phyloP scores from a whole-genome alignment of 164 flowering plant species.

The Macadamia tetraphylla region DNA sequence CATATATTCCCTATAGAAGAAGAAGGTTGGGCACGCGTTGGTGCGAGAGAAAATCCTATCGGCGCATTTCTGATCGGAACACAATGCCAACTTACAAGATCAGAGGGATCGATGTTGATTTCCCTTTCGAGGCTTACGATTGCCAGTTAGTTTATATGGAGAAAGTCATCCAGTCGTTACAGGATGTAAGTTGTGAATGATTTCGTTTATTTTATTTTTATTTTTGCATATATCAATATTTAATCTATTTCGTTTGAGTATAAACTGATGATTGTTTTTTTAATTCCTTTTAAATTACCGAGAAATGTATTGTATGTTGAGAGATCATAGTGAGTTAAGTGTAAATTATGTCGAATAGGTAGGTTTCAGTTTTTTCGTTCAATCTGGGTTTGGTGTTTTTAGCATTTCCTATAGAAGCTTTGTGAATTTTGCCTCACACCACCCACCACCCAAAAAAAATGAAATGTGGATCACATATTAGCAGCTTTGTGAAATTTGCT shows the following conservation, averaged over 20 bases:
- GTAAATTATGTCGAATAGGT: no score
- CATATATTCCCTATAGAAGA: no score
- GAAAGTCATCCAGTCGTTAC: slow-evolving; percentile 83
- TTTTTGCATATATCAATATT: neutral
- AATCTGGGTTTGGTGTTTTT: no score
- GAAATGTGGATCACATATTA: no score
- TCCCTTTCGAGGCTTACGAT: slow-evolving; percentile 92
- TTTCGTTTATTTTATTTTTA: neutral
- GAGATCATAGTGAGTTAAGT: no score
- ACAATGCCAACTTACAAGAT: slow-evolving; percentile 81
- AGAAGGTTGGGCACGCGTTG: no score
- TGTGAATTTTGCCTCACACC: no score
- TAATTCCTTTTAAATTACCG: neutral
- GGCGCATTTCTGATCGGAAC: neutral
- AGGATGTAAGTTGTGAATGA: slow-evolving; percentile 39
- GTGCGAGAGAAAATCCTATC: no score
- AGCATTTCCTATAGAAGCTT: no score
- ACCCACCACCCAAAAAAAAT: no score
- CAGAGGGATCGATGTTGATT: slow-evolving; percentile 84
- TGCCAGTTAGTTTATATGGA: slow-evolving; percentile 95
- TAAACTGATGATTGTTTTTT: neutral
- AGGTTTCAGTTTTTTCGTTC: no score
- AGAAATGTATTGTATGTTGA: no score
- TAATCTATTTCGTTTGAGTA: neutral
- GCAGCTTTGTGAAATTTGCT: neutral